A percentile compares a stretch with the other conserved stretches of the same genome.
Evolutionary conservation across 768 basidiomycete species (phyloP).

Genomic region (Boletellus emodensis): DNA sequence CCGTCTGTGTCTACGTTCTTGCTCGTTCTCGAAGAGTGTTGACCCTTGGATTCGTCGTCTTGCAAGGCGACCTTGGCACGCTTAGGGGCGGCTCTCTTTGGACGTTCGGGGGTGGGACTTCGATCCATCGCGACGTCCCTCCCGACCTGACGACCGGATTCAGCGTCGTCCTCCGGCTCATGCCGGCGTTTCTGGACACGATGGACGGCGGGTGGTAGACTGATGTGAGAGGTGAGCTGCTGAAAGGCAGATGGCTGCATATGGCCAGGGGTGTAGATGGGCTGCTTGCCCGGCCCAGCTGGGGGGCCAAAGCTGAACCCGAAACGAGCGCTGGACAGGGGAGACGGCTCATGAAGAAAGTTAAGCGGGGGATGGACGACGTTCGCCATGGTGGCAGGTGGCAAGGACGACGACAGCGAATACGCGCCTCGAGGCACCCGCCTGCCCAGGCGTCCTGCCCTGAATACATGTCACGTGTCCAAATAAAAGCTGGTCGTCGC

Average conservation of each 20-base stretch:
- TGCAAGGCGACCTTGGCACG: conserved; percentile 39
- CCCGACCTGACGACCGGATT: conserved; percentile 31
- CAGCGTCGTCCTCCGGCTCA: conserved; percentile 66
- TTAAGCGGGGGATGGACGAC: conserved; percentile 63
- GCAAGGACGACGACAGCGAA: conserved; percentile 14
- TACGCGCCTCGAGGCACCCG: conserved; percentile 10
- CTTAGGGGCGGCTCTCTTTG: conserved; percentile 66
- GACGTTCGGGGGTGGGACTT: conserved; percentile 79
- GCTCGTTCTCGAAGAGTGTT: conserved; percentile 44
- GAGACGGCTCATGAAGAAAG: conserved; percentile 56
- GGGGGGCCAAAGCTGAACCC: conserved; percentile 70
- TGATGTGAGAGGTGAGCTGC: conserved; percentile 50
- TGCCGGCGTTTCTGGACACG: conserved; percentile 60
- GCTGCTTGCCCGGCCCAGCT: conserved; percentile 44
- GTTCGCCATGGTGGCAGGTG: conserved; percentile 57
- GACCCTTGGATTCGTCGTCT: conserved; percentile 36
- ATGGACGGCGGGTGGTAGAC: conserved; percentile 35
- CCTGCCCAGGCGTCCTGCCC: conserved; percentile 30
- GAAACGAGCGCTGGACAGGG: conserved; percentile 59
- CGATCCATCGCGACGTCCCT: conserved; percentile 78
- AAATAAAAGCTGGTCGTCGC: conserved; percentile 15
- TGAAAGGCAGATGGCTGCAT: conserved; percentile 47
- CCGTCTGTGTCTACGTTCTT: conserved; percentile 39
- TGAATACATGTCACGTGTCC: conserved; percentile 33
- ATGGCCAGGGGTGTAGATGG: conserved; percentile 38